These are phyloP conservation scores for Microthyrium microscopicum DNA, from an alignment of 2,329 filamentous ascomycete genomes.

Conservation along the genomic window DNA sequence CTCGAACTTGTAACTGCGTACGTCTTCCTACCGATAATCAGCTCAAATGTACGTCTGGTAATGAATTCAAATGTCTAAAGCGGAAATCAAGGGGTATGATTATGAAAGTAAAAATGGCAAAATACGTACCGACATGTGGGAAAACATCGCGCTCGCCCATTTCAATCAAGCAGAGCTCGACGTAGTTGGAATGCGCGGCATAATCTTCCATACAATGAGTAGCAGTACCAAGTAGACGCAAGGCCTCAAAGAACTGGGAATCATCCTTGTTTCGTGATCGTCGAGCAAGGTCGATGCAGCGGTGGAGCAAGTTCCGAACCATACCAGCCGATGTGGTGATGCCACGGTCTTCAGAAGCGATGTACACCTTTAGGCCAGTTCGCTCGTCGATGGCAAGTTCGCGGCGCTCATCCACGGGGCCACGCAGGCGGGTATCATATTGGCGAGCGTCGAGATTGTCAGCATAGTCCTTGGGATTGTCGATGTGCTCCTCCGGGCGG, in stretches of 20 bases:
- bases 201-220: constrained; percentile 84
- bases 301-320: constrained; percentile 54
- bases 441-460: constrained; percentile 73
- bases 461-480: constrained; percentile 68
- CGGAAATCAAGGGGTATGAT: too few species aligned
- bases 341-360: constrained; percentile 61
- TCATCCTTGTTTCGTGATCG: constrained; percentile 61
- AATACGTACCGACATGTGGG: constrained; percentile 75
- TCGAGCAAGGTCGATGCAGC: constrained; percentile 65
- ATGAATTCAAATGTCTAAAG: too few species aligned
- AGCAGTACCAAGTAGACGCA: constrained; percentile 72
- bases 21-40: too few species aligned
- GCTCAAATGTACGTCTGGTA: too few species aligned
- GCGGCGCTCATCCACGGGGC: constrained; percentile 58
- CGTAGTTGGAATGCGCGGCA: constrained; percentile 87
- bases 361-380: constrained; percentile 71
- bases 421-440: constrained; percentile 68
- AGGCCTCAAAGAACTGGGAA: constrained; percentile 70
- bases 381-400: constrained; percentile 63
- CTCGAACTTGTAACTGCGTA: constrained; percentile 54
- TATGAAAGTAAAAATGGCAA: too few species aligned
- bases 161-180: constrained; percentile 74
- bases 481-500: constrained; percentile 64
- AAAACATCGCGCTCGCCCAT: constrained; percentile 68
- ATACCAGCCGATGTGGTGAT: constrained; percentile 73